phyloP scores from a whole-genome alignment of 2,329 filamentous ascomycete genomes.

The Magnaporthales sp. region DNA sequence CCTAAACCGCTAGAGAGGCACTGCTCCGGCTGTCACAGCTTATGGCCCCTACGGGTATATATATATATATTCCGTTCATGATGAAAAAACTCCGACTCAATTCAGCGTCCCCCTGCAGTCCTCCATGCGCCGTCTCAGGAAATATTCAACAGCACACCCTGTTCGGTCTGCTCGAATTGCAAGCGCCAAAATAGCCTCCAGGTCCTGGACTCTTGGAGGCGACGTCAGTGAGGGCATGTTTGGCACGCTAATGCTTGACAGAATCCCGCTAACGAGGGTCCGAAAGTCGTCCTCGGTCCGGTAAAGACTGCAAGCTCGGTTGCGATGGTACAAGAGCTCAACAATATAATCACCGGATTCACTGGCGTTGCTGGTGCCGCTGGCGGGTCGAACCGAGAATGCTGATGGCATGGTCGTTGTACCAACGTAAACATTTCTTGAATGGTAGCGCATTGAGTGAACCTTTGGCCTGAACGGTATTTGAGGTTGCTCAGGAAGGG shows the following conservation, averaged over 20 bases:
- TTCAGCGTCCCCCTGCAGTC: slow-evolving; percentile 3
- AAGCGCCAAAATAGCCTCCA: slow-evolving; percentile 13
- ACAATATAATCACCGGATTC: slow-evolving; percentile 14
- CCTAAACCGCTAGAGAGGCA: not conserved
- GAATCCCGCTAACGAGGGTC: slow-evolving; percentile 9
- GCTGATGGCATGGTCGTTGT: slow-evolving; percentile 13
- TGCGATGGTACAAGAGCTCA: slow-evolving; percentile 19
- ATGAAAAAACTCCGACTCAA: not conserved
- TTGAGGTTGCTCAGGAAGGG: slow-evolving; percentile 3
- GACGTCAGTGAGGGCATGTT: not conserved
- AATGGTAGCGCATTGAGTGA: slow-evolving; percentile 20
- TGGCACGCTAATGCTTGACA: not conserved
- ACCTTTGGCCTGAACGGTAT: slow-evolving; percentile 16
- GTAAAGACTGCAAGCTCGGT: slow-evolving; percentile 22
- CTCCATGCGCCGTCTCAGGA: slow-evolving; percentile 2
- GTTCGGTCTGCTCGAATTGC: slow-evolving; percentile 6
- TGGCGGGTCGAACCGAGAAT: slow-evolving; percentile 14
- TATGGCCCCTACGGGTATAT: not conserved
- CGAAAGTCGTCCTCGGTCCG: slow-evolving; percentile 19
- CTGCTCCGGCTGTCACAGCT: not conserved
- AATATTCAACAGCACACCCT: slow-evolving; percentile 4
- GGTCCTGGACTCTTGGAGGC: slow-evolving; percentile 7
- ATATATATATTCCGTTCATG: not conserved
- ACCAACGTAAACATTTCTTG: slow-evolving; percentile 19
- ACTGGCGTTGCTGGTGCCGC: slow-evolving; percentile 5